phyloP scores from a whole-genome alignment of 257 asterid genomes.

The Avicennia marina region DNA sequence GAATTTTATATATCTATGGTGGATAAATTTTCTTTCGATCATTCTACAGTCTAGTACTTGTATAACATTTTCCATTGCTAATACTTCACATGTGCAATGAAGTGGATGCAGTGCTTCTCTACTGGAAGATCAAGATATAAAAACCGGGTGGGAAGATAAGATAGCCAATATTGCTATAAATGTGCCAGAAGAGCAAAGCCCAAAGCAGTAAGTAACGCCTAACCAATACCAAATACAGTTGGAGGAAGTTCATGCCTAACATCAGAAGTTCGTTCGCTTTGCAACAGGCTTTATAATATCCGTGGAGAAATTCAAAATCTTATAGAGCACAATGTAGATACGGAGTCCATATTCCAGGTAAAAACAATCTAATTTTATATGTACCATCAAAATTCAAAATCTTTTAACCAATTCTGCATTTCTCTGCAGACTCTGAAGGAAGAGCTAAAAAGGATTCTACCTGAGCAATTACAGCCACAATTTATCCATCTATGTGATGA shows the following conservation, averaged over 20 bases:
- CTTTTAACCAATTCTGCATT: slow-evolving; percentile 6
- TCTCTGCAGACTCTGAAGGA: slow-evolving; percentile 50
- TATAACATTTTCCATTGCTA: slow-evolving; percentile 10
- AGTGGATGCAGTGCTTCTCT: slow-evolving; percentile 16
- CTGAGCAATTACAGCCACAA: slow-evolving; percentile 46
- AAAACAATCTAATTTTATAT: slow-evolving; percentile 18
- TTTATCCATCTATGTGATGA: slow-evolving; percentile 44
- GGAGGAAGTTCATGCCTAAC: not conserved
- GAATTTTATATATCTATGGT: not conserved
- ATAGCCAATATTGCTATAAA: slow-evolving; percentile 60
- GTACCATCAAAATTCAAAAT: slow-evolving; percentile 6
- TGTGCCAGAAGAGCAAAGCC: slow-evolving; percentile 76
- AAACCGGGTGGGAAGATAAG: slow-evolving; percentile 84
- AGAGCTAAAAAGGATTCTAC: slow-evolving; percentile 57
- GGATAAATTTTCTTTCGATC: not conserved
- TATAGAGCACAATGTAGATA: slow-evolving; percentile 71
- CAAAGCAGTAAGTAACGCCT: slow-evolving; percentile 63
- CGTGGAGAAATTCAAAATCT: slow-evolving; percentile 80
- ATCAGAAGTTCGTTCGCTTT: too few species aligned
- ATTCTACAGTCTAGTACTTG: not conserved
- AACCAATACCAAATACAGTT: not conserved
- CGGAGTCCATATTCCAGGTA: slow-evolving; percentile 70
- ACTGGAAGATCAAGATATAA: slow-evolving; percentile 56
- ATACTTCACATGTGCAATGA: slow-evolving; percentile 18
- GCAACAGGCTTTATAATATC: slow-evolving; percentile 54